A percentile compares a stretch with the other conserved stretches of the same genome.
phyloP scores from a whole-genome alignment of 2,329 filamentous ascomycete species.

The Sporothrix dimorphospora region DNA sequence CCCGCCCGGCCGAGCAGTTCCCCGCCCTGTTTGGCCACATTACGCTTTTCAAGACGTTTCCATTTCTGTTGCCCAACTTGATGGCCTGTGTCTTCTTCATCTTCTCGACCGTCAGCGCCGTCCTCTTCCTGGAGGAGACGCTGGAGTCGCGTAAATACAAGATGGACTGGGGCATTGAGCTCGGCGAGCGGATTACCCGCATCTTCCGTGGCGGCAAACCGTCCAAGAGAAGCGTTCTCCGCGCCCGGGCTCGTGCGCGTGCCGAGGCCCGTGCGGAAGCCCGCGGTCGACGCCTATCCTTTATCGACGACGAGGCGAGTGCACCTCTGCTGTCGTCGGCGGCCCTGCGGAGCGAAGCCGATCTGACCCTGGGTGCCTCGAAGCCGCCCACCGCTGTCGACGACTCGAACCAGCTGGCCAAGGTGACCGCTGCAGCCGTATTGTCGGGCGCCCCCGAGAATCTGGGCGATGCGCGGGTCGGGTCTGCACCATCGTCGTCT shows the following conservation, averaged over 20 bases:
- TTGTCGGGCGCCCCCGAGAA: not conserved
- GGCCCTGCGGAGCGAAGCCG: constrained; percentile 36
- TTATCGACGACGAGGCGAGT: constrained; percentile 60
- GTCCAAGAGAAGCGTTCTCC: constrained; percentile 3
- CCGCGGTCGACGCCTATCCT: constrained; percentile 49
- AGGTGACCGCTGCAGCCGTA: not conserved
- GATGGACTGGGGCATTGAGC: constrained; percentile 73
- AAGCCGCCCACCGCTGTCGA: constrained; percentile 21
- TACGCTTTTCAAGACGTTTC: constrained; percentile 72
- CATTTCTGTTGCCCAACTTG: constrained; percentile 84
- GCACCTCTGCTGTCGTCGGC: constrained; percentile 55
- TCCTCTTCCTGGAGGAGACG: constrained; percentile 86
- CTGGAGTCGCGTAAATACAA: constrained; percentile 69
- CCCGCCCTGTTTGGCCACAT: constrained; percentile 70
- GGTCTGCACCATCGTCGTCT: not conserved
- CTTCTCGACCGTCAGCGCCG: constrained; percentile 71
- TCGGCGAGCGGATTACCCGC: constrained; percentile 67
- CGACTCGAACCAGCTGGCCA: constrained; percentile 29
- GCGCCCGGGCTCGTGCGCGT: constrained; percentile 27
- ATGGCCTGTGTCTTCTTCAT: constrained; percentile 76
- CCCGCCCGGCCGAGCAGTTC: constrained; percentile 75
- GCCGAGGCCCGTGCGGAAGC: constrained; percentile 32
- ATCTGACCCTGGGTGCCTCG: constrained; percentile 25
- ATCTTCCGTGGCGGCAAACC: constrained; percentile 35
- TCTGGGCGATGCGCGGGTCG: not conserved